Percentiles rank a stretch among this genome's conserved stretches.
Evolutionary conservation across 108 stramenopile genomes (phyloP).

Genomic region (Aurantiochytrium sp.): DNA sequence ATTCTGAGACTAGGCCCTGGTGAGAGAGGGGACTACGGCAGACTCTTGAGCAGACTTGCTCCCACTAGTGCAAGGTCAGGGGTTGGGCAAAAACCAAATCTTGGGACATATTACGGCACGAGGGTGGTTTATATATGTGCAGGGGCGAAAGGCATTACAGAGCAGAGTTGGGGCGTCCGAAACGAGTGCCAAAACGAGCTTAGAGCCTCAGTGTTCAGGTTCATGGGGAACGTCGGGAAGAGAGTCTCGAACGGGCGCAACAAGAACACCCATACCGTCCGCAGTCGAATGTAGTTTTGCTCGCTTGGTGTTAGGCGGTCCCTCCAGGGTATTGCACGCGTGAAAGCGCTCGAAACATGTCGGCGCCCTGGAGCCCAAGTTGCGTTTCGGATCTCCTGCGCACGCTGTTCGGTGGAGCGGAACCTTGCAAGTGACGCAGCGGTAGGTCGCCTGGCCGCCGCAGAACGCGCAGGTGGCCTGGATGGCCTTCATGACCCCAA

Average conservation of each 20-base stretch:
- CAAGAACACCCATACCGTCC: neutral
- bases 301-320: neutral
- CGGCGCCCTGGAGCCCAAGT: neutral
- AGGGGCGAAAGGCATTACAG: too few species aligned
- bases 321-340: neutral
- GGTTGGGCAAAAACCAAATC: too few species aligned
- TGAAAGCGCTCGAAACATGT: neutral
- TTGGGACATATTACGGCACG: too few species aligned
- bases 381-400: neutral
- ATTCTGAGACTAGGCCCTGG: too few species aligned
- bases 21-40: too few species aligned
- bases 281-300: neutral
- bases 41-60: too few species aligned
- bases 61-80: too few species aligned
- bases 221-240: neutral
- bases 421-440: neutral
- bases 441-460: neutral
- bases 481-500: neutral
- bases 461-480: neutral
- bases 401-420: neutral
- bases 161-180: too few species aligned
- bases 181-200: too few species aligned
- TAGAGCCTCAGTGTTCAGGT: too few species aligned
- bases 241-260: too few species aligned
- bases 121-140: too few species aligned